Percentiles rank a stretch among this genome's conserved stretches.
These are phyloP conservation scores for Stentor roeselii DNA, from an alignment of 73 alveolate species.

Conservation along the genomic window DNA sequence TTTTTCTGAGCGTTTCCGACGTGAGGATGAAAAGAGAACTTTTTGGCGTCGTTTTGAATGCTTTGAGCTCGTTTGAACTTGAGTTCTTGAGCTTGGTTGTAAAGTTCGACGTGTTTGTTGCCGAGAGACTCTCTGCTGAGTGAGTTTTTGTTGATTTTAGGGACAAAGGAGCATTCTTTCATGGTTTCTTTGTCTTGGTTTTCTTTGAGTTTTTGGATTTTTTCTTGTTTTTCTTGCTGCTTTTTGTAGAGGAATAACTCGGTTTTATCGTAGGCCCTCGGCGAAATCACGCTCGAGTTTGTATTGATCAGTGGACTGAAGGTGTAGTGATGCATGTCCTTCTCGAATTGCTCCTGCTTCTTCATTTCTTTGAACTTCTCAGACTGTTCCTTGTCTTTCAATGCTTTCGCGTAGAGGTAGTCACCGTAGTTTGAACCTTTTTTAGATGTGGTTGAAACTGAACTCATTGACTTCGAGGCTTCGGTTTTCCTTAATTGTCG, in stretches of 20 bases:
- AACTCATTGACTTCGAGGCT: neutral
- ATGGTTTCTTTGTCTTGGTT: neutral
- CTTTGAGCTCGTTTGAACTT: neutral
- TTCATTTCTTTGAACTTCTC: neutral
- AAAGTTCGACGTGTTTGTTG: neutral
- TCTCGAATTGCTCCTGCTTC: neutral
- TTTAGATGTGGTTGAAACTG: neutral
- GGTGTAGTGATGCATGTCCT: neutral
- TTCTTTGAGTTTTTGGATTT: neutral
- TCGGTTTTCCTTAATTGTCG: neutral
- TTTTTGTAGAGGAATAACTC: neutral
- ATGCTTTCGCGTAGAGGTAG: neutral
- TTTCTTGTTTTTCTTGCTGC: neutral
- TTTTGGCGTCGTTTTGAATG: neutral
- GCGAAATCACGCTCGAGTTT: constrained; percentile 8
- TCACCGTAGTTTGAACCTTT: constrained; percentile 17
- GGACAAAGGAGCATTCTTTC: constrained; percentile 4
- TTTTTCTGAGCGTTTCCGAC: constrained; percentile 12
- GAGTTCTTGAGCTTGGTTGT: neutral
- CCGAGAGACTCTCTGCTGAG: neutral
- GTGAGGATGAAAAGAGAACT: constrained; percentile 1
- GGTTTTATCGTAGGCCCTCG: constrained; percentile 8
- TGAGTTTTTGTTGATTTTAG: neutral
- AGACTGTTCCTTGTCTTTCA: neutral
- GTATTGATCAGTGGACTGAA: constrained; percentile 3